Conservation (phyloP, 1,284 basidiomycete genomes). For the Hortiboletus rubellus region DNA sequence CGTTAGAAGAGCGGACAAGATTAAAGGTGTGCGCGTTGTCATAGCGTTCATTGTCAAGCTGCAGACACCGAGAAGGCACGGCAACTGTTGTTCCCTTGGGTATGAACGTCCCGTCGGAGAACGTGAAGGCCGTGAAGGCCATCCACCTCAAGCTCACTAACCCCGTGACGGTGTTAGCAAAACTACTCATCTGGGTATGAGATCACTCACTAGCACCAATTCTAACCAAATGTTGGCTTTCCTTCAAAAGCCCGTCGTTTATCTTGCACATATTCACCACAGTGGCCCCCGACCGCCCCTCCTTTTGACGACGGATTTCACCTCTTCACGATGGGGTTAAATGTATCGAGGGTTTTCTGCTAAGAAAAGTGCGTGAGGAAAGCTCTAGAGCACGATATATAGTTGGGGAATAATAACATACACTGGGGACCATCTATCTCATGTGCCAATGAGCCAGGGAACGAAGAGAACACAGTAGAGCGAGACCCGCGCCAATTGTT, state of each 20-base stretch:
- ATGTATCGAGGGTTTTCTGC: too few relatives aligned
- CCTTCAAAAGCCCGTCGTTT: constrained; percentile 24
- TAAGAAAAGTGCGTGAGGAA: constrained; percentile 37
- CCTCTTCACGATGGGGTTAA: too few relatives aligned
- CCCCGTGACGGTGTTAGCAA: not conserved
- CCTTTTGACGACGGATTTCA: not conserved
- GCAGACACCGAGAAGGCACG: too few relatives aligned
- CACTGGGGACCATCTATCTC: constrained; percentile 12
- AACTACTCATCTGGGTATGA: not conserved
- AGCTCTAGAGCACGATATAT: constrained; percentile 7
- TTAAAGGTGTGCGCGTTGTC: too few relatives aligned
- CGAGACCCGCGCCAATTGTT: too few relatives aligned
- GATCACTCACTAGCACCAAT: constrained; percentile 26
- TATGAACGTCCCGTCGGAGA: not conserved
- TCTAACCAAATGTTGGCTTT: constrained; percentile 34
- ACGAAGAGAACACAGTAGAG: too few relatives aligned
- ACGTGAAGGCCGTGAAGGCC: not conserved
- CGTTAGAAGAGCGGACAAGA: too few relatives aligned
- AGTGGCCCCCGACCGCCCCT: constrained; percentile 40
- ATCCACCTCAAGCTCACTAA: not conserved
- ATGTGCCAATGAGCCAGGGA: not conserved
- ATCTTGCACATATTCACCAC: constrained; percentile 43
- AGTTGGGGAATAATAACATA: not conserved
- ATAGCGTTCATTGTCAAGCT: too few relatives aligned
- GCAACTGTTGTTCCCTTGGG: too few relatives aligned